A percentile compares a stretch with the other conserved stretches of the same genome.
Evolutionary conservation across 306 rosid species (phyloP).

Genomic region (Astragalus glycyphyllos): DNA sequence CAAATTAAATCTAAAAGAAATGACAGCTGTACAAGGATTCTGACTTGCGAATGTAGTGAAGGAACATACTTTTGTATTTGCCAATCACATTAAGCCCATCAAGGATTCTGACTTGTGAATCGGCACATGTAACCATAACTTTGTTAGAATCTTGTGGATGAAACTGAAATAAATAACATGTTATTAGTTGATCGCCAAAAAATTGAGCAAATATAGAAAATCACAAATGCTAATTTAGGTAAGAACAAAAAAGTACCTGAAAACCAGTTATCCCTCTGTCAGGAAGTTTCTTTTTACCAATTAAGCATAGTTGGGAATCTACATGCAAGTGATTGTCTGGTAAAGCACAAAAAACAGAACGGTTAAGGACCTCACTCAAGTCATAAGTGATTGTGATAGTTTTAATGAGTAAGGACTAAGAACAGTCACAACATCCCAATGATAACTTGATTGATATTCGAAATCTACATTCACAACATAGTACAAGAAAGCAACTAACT

Average conservation of each 20-base stretch:
- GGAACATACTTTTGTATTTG: constrained; percentile 75
- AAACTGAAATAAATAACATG: constrained; percentile 61
- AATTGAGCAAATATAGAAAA: neutral
- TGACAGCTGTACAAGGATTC: neutral
- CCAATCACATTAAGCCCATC: constrained; percentile 73
- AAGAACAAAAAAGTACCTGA: constrained; percentile 60
- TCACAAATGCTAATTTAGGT: constrained; percentile 24
- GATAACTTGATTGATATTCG: constrained; percentile 17
- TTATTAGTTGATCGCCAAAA: constrained; percentile 25
- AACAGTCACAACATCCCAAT: constrained; percentile 28
- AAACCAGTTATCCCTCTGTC: constrained; percentile 87
- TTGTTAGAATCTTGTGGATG: constrained; percentile 72
- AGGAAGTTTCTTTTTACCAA: constrained; percentile 74
- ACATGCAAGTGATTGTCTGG: constrained; percentile 76
- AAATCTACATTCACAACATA: constrained; percentile 10
- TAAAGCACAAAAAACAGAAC: constrained; percentile 44
- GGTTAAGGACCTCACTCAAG: constrained; percentile 37
- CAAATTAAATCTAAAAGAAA: constrained; percentile 4
- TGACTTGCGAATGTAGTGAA: too few relatives aligned
- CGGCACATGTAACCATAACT: constrained; percentile 85
- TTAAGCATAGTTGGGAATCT: constrained; percentile 65
- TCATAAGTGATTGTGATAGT: constrained; percentile 20
- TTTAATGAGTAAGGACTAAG: neutral
- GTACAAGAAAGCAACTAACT: neutral
- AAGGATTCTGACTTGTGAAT: constrained; percentile 88